phyloP scores from a whole-genome alignment of 2,329 filamentous ascomycete genomes.

The Claviceps capensis region DNA sequence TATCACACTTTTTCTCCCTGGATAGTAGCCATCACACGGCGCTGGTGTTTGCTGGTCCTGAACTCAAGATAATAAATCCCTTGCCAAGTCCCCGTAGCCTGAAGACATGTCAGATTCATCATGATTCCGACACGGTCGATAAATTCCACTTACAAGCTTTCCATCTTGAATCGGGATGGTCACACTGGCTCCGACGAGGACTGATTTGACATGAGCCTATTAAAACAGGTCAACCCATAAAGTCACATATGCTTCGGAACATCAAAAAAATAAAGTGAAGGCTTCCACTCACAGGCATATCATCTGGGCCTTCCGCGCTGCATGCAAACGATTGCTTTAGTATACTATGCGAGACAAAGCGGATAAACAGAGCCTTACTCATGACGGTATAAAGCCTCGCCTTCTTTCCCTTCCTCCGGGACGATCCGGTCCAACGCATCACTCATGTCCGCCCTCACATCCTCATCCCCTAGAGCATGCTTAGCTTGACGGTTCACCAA shows the following conservation, averaged over 20 bases:
- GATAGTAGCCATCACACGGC: conserved; percentile 83
- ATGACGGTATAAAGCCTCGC: conserved; percentile 68
- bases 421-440: conserved; percentile 86
- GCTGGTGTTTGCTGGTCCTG: conserved; percentile 57
- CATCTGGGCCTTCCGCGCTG: conserved; percentile 73
- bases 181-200: conserved; percentile 76
- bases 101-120: neutral
- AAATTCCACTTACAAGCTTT: conserved; percentile 40
- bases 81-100: conserved; percentile 61
- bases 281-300: conserved; percentile 65
- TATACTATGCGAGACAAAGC: neutral
- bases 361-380: conserved; percentile 15
- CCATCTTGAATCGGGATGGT: conserved; percentile 86
- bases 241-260: neutral
- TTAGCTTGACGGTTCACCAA: neutral
- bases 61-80: conserved; percentile 95
- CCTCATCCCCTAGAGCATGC: conserved; percentile 42
- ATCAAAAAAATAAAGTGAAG: neutral
- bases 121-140: neutral
- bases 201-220: conserved; percentile 83
- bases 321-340: neutral
- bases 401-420: conserved; percentile 59
- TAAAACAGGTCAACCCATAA: neutral
- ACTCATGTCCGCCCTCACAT: conserved; percentile 88
- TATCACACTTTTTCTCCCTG: conserved; percentile 60